Evolutionary conservation across 768 basidiomycete genomes (phyloP).

Genomic region (Lentinula sp.): DNA sequence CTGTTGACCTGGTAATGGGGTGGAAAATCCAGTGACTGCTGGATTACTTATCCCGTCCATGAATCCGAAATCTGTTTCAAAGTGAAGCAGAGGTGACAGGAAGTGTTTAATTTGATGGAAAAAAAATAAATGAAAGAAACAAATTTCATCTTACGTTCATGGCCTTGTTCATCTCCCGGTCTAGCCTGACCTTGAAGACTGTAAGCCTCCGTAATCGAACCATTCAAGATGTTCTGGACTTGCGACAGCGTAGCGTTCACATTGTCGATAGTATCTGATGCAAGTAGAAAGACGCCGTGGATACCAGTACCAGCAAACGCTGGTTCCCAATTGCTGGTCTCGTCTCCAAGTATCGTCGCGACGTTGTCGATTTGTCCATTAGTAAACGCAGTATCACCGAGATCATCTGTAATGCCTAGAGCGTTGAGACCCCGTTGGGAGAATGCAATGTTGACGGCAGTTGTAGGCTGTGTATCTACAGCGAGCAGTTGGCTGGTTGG

Average conservation of each 20-base stretch:
- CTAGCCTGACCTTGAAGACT: conserved; percentile 16
- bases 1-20: conserved; percentile 12
- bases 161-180: conserved; percentile 17
- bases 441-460: conserved; percentile 19
- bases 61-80: conserved; percentile 15
- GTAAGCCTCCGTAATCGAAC: conserved; percentile 14
- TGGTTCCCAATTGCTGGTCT: conserved; percentile 11
- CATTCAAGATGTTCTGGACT: conserved; percentile 14
- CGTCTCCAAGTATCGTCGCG: conserved; percentile 9
- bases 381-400: conserved; percentile 11
- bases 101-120: conserved; percentile 11
- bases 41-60: conserved; percentile 19
- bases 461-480: conserved; percentile 14
- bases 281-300: conserved; percentile 18
- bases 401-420: conserved; percentile 13
- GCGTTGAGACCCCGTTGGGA: conserved; percentile 13
- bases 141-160: conserved; percentile 23
- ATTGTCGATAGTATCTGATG: conserved; percentile 15
- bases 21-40: conserved; percentile 13
- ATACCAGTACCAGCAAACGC: conserved; percentile 14
- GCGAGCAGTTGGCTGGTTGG: conserved; percentile 14
- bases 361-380: conserved; percentile 7
- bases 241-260: conserved; percentile 12
- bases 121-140: conserved; percentile 4
- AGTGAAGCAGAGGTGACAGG: background rate